Percentiles rank a stretch among this genome's conserved stretches.
Evolutionary conservation across 179 eudicot genomes (phyloP).

Genomic region (Silene coronaria): DNA sequence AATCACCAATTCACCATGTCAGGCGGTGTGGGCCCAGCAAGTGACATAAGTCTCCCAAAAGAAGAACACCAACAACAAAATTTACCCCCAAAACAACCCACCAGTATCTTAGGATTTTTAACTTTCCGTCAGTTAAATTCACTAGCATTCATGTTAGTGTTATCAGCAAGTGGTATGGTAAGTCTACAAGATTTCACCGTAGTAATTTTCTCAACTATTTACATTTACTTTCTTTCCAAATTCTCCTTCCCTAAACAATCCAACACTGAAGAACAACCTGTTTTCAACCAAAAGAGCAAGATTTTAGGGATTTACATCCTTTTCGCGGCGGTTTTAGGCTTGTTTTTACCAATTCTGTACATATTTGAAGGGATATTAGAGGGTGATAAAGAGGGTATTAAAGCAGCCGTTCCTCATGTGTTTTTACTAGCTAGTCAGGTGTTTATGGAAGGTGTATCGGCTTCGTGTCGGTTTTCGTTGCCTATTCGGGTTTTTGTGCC

Average conservation of each 20-base stretch:
- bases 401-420: constrained; percentile 71
- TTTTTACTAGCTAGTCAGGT: constrained; percentile 68
- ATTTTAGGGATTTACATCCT: constrained; percentile 33
- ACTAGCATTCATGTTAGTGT: constrained; percentile 39
- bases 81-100: neutral
- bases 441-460: constrained; percentile 67
- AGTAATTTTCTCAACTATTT: constrained; percentile 42
- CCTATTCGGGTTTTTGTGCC: constrained; percentile 67
- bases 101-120: constrained; percentile 15
- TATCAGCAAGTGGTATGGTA: constrained; percentile 55
- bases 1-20: constrained; percentile 37
- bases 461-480: constrained; percentile 42
- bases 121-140: constrained; percentile 46
- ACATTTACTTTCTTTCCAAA: constrained; percentile 46
- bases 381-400: constrained; percentile 58
- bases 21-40: constrained; percentile 54
- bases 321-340: constrained; percentile 48
- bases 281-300: constrained; percentile 32
- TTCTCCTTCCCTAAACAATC: constrained; percentile 49
- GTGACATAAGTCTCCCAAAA: constrained; percentile 42
- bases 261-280: constrained; percentile 23
- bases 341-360: constrained; percentile 56
- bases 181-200: constrained; percentile 33
- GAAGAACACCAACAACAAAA: constrained; percentile 20
- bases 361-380: constrained; percentile 47